These are phyloP conservation scores for Excoecaria cochinchinensis DNA, from an alignment of 345 rosid genomes.

Conservation along the genomic window DNA sequence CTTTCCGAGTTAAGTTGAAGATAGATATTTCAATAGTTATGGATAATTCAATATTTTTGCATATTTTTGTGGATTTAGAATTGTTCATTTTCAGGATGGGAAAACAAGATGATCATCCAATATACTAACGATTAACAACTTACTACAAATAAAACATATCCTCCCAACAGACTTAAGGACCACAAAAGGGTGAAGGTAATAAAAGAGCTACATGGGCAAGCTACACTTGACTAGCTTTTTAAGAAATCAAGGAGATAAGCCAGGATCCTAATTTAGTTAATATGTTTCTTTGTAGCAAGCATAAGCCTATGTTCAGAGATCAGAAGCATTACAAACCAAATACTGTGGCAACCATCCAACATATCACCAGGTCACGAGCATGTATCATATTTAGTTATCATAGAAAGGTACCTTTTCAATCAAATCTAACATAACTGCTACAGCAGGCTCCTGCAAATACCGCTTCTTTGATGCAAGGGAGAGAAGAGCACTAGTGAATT, in stretches of 20 bases:
- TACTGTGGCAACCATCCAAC: not conserved
- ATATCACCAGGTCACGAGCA: not conserved
- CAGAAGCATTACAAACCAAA: not conserved
- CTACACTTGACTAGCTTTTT: not conserved
- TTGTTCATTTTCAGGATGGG: not conserved
- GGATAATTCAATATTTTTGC: not conserved
- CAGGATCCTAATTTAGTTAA: not conserved
- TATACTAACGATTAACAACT: not conserved
- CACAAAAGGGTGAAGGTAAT: too few relatives aligned
- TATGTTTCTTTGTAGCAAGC: not conserved
- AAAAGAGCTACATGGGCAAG: not conserved
- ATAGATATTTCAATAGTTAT: too few relatives aligned
- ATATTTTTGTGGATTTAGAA: not conserved
- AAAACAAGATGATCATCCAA: not conserved
- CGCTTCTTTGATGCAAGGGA: slow-evolving; percentile 73
- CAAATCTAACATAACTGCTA: slow-evolving; percentile 62
- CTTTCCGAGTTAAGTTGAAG: not conserved
- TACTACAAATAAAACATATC: not conserved
- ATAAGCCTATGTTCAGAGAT: not conserved
- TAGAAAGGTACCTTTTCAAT: slow-evolving; percentile 62
- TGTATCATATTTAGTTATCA: not conserved
- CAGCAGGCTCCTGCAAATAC: slow-evolving; percentile 92
- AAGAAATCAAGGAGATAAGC: not conserved
- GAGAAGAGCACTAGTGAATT: slow-evolving; percentile 56
- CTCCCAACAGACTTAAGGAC: not conserved